A percentile compares a stretch with the other conserved stretches of the same genome.
Conservation (phyloP, 2,329 filamentous ascomycete species). For the Fusarium duplospermum region DNA sequence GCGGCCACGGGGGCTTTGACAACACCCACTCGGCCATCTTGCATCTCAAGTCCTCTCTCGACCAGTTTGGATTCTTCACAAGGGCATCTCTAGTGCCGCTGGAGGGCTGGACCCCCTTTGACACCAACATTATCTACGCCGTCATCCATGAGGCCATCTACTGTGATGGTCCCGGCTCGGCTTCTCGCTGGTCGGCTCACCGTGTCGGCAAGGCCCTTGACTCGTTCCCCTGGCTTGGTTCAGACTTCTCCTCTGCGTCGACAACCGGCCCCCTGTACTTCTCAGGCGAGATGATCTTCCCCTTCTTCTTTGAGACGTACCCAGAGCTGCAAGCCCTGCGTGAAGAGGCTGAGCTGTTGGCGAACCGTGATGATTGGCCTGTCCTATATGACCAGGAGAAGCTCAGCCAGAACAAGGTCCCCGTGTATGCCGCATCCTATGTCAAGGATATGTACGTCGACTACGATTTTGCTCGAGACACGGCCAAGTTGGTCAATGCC, state of each 20-base stretch:
- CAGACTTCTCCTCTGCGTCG: conserved; percentile 37
- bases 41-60: conserved; percentile 77
- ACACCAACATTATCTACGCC: conserved; percentile 84
- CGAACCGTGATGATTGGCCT: conserved; percentile 76
- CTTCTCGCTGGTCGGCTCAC: conserved; percentile 81
- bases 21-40: conserved; percentile 79
- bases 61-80: conserved; percentile 80
- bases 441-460: conserved; percentile 95
- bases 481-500: conserved; percentile 78
- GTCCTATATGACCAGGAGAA: conserved; percentile 80
- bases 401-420: conserved; percentile 81
- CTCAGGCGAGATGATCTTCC: conserved; percentile 93
- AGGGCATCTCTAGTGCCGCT: conserved; percentile 75
- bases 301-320: conserved; percentile 85
- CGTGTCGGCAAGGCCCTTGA: conserved; percentile 65
- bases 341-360: conserved; percentile 77
- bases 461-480: conserved; percentile 77
- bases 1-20: conserved; percentile 82
- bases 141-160: conserved; percentile 91
- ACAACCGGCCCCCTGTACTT: conserved; percentile 74
- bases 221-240: conserved; percentile 64
- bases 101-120: conserved; percentile 76
- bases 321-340: conserved; percentile 78
- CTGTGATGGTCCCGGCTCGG: conserved; percentile 72
- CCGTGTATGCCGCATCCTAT: conserved; percentile 86